Conservation (phyloP, 257 asterid genomes). For the Verbena officinalis region DNA sequence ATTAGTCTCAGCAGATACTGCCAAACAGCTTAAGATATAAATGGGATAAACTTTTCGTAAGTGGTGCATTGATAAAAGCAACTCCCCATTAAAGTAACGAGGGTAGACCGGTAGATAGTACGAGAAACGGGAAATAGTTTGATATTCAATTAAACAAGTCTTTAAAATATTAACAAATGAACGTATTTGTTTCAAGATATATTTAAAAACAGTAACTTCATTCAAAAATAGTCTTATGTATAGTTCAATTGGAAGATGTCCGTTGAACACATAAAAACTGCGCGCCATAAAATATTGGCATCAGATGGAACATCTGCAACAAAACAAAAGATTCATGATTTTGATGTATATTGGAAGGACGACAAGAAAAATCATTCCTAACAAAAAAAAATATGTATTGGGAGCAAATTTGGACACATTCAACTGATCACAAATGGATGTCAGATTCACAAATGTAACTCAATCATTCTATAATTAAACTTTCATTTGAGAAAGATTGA, state of each 20-base stretch:
- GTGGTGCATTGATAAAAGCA: too few relatives aligned
- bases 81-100: too few relatives aligned
- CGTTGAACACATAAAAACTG: slow-evolving; percentile 41
- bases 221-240: slow-evolving; percentile 14
- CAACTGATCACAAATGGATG: too few relatives aligned
- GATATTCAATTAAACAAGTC: slow-evolving; percentile 6
- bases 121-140: not conserved
- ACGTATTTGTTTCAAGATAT: not conserved
- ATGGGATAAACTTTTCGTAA: too few relatives aligned
- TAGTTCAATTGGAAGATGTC: slow-evolving; percentile 46
- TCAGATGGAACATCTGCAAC: slow-evolving; percentile 45
- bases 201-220: not conserved
- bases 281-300: slow-evolving; percentile 47
- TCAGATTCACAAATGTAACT: too few relatives aligned
- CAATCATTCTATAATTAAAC: too few relatives aligned
- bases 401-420: too few relatives aligned
- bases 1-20: not conserved
- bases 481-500: too few relatives aligned
- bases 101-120: not conserved
- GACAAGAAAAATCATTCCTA: too few relatives aligned
- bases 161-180: not conserved
- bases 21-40: not conserved
- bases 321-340: not conserved
- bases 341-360: not conserved
- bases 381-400: too few relatives aligned